Evolutionary conservation across 2,329 filamentous ascomycete genomes (phyloP).

Genomic region (Xylaria sp.): DNA sequence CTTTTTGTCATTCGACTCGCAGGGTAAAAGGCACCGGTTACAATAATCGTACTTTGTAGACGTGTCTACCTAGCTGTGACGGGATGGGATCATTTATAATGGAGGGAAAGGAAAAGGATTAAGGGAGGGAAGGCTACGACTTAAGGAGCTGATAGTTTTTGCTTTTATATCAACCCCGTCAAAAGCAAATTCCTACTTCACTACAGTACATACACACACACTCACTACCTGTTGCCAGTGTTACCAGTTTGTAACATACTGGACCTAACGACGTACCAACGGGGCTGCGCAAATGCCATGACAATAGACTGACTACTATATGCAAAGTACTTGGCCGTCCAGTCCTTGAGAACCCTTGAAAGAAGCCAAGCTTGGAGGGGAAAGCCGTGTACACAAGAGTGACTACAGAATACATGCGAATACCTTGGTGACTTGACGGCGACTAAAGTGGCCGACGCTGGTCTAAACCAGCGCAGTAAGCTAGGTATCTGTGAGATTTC

Average conservation of each 20-base stretch:
- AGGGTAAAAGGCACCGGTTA: neutral
- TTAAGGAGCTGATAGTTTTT: constrained; percentile 14
- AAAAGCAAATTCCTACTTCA: constrained; percentile 11
- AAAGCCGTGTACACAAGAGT: constrained; percentile 19
- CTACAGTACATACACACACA: too few species aligned
- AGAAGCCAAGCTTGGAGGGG: constrained; percentile 25
- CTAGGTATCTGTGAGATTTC: constrained; percentile 28
- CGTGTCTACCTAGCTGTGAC: neutral
- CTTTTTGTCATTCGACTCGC: neutral
- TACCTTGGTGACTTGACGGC: constrained; percentile 28
- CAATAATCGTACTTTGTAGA: neutral
- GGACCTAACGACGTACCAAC: constrained; percentile 20
- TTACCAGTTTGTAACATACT: constrained; percentile 12
- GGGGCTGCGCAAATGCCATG: constrained; percentile 34
- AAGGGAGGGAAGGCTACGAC: constrained; percentile 6
- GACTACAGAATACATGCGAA: constrained; percentile 36
- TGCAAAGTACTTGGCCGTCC: constrained; percentile 25
- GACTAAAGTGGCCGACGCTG: constrained; percentile 25
- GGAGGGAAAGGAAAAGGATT: constrained; percentile 9
- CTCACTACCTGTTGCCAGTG: neutral
- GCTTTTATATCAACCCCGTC: constrained; percentile 31
- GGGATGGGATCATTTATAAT: neutral
- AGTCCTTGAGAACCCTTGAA: constrained; percentile 21
- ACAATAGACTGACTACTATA: constrained; percentile 30
- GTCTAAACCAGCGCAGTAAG: constrained; percentile 26